Evolutionary conservation across 805 yeast genomes (phyloP).

Genomic region (Suhomyces tanzawaensis): DNA sequence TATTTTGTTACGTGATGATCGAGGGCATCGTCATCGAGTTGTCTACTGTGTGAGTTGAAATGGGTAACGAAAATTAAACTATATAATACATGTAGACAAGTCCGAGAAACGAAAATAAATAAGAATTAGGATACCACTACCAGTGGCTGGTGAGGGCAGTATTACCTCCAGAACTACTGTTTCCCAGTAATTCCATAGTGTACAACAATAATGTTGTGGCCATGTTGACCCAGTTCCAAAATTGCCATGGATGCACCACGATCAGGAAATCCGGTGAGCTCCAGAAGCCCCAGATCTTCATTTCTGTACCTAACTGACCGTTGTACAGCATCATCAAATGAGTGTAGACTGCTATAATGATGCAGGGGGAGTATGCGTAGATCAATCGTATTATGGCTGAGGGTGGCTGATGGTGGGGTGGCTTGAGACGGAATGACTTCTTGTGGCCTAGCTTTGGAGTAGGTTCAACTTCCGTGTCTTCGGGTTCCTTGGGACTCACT

Average conservation of each 20-base stretch:
- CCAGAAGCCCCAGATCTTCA: slow-evolving; percentile 60
- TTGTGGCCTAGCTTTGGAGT: slow-evolving; percentile 4
- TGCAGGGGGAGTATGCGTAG: slow-evolving; percentile 90
- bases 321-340: slow-evolving; percentile 89
- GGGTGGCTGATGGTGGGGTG: slow-evolving; percentile 21
- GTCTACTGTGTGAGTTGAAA: neutral
- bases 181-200: slow-evolving; percentile 65
- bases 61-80: neutral
- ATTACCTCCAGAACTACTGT: slow-evolving; percentile 24
- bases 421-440: slow-evolving; percentile 13
- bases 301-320: slow-evolving; percentile 65
- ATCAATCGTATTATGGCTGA: slow-evolving; percentile 52
- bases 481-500: neutral
- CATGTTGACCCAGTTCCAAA: slow-evolving; percentile 97
- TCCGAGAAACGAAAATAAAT: slow-evolving; percentile 3
- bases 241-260: slow-evolving; percentile 75
- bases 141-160: slow-evolving; percentile 44
- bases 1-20: no score
- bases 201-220: slow-evolving; percentile 76
- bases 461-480: neutral
- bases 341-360: slow-evolving; percentile 91
- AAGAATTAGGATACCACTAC: slow-evolving; percentile 34
- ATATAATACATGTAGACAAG: slow-evolving; percentile 1
- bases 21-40: neutral
- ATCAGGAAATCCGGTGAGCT: slow-evolving; percentile 18